phyloP scores from a whole-genome alignment of 169 alveolate species.

The Babesia ovis region DNA sequence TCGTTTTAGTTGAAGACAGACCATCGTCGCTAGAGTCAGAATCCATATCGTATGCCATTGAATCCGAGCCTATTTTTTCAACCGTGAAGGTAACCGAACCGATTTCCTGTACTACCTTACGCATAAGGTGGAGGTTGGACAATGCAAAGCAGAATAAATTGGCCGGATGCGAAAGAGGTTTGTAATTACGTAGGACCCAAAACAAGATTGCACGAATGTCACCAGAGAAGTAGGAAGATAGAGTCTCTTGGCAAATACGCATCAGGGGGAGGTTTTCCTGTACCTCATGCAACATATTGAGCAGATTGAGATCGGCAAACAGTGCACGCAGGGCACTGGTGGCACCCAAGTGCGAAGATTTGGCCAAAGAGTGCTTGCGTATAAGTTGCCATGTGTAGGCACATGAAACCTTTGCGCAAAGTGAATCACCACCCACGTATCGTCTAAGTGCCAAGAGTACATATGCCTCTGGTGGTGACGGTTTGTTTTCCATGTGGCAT shows the following conservation, averaged over 20 bases:
- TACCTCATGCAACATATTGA: constrained; percentile 5
- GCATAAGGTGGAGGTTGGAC: constrained; percentile 32
- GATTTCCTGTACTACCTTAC: not conserved
- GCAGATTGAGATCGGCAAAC: constrained; percentile 10
- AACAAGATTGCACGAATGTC: constrained; percentile 39
- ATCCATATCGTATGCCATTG: constrained; percentile 12
- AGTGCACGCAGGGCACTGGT: constrained; percentile 41
- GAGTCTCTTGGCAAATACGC: constrained; percentile 34
- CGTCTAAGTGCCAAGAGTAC: constrained; percentile 32
- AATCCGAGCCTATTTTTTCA: not conserved
- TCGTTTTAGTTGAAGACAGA: constrained; percentile 3
- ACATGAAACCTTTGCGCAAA: constrained; percentile 39
- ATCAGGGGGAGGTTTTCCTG: constrained; percentile 5
- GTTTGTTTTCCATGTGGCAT: constrained; percentile 4
- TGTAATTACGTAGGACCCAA: constrained; percentile 42
- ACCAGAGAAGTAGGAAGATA: constrained; percentile 33
- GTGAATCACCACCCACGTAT: constrained; percentile 42
- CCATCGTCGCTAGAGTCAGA: constrained; percentile 41
- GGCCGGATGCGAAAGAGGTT: constrained; percentile 24
- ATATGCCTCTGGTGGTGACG: constrained; percentile 21
- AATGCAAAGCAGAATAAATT: constrained; percentile 28
- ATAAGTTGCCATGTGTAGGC: constrained; percentile 34
- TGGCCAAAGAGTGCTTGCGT: constrained; percentile 44
- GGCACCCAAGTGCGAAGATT: constrained; percentile 42
- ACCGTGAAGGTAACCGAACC: constrained; percentile 38